A percentile compares a stretch with the other conserved stretches of the same genome.
Conservation (phyloP, 2,329 filamentous ascomycete genomes). For the Penicillium expansum region DNA sequence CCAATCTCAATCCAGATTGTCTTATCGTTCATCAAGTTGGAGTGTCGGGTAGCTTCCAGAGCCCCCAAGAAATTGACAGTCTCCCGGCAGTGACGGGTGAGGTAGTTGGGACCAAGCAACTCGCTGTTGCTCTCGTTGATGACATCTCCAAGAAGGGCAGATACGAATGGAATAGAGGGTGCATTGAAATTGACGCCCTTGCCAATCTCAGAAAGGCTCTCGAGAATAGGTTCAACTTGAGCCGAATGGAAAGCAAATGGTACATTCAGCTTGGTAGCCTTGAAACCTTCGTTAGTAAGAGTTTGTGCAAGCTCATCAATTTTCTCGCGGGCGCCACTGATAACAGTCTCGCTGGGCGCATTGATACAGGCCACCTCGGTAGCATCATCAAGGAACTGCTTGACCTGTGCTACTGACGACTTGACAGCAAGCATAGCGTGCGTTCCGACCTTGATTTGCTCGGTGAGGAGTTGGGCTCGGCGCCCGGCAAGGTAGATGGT, state of each 20-base stretch:
- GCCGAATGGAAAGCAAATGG: constrained; percentile 49
- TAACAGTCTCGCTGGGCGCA: constrained; percentile 44
- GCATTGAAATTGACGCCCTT: constrained; percentile 40
- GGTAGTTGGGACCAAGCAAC: constrained; percentile 40
- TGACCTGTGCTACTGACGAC: constrained; percentile 35
- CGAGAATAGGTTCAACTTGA: constrained; percentile 48
- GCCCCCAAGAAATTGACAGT: constrained; percentile 48
- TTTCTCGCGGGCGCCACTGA: constrained; percentile 38
- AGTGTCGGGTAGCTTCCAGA: constrained; percentile 39
- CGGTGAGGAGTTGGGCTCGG: constrained; percentile 41
- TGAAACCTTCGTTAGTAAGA: constrained; percentile 37
- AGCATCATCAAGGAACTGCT: constrained; percentile 30
- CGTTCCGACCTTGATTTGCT: constrained; percentile 41
- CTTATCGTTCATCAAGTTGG: constrained; percentile 60
- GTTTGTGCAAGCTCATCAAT: constrained; percentile 40
- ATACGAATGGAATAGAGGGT: constrained; percentile 46
- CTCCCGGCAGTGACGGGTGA: constrained; percentile 44
- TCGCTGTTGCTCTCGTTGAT: constrained; percentile 35
- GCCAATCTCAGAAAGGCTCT: constrained; percentile 39
- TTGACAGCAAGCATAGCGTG: constrained; percentile 48
- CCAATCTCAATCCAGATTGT: constrained; percentile 69
- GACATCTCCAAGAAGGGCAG: constrained; percentile 45
- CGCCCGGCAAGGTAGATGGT: constrained; percentile 65
- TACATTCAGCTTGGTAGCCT: constrained; percentile 43
- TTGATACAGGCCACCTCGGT: constrained; percentile 44